phyloP scores from a whole-genome alignment of 768 basidiomycete species.

The Xerocomellus dryophilus region DNA sequence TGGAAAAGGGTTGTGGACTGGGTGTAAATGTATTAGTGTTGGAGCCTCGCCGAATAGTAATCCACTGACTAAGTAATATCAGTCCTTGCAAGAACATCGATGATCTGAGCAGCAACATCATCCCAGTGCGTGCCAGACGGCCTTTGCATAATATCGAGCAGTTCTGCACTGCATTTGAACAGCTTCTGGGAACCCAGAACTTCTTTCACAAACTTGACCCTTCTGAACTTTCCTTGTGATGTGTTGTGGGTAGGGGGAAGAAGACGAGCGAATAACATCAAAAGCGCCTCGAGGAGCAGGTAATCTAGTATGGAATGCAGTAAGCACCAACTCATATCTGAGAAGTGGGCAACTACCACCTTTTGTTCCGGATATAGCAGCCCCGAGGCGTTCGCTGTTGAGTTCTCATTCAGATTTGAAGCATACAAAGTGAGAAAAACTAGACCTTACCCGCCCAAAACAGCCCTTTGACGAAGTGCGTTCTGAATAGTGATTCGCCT shows the following conservation, averaged over 20 bases:
- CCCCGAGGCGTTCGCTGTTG: slow-evolving; percentile 46
- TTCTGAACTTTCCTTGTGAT: slow-evolving; percentile 34
- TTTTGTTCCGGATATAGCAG: slow-evolving; percentile 44
- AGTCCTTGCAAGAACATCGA: slow-evolving; percentile 44
- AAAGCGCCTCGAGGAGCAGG: slow-evolving; percentile 52
- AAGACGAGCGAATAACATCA: slow-evolving; percentile 55
- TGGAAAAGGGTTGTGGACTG: slow-evolving; percentile 61
- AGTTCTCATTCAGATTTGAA: not conserved
- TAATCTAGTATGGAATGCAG: slow-evolving; percentile 40
- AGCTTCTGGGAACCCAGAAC: slow-evolving; percentile 44
- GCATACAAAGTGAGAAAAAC: not conserved
- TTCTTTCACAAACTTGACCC: slow-evolving; percentile 48
- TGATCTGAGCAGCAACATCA: slow-evolving; percentile 44
- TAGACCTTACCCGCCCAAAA: slow-evolving; percentile 48
- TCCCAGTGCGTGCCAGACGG: slow-evolving; percentile 52
- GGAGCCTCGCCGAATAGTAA: not conserved
- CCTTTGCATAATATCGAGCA: slow-evolving; percentile 42
- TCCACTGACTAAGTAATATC: slow-evolving; percentile 48
- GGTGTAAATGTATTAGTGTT: slow-evolving; percentile 3
- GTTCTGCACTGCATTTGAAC: slow-evolving; percentile 36
- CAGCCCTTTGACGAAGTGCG: slow-evolving; percentile 41
- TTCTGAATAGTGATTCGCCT: slow-evolving; percentile 42
- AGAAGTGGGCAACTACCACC: slow-evolving; percentile 33
- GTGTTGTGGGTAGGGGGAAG: slow-evolving; percentile 45
- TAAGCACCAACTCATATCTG: not conserved